Base-by-base conservation (phyloP, 257 asterid genomes). In the Hygrophila difformis region DNA sequence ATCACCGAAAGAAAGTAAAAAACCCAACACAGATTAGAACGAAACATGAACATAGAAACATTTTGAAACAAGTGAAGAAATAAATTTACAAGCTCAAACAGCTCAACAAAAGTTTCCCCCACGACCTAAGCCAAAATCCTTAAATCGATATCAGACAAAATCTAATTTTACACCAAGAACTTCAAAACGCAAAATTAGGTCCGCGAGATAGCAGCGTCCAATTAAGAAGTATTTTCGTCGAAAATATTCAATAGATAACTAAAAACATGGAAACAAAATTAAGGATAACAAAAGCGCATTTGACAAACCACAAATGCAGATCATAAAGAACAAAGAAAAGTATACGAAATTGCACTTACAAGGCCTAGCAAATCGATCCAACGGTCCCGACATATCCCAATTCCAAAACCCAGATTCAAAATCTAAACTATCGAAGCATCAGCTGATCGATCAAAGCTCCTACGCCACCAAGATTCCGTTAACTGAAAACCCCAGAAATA, bases 301-400 rank as follows among this genome's bases (percentile, higher is more conserved):
- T 20, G 17, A 19, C 5, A 20, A 53, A 56, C 28, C 51, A 18
- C 3, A 37, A 62, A 65, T 73, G 59, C 61, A 55, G 64, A 35
- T 49, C 19, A 50, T 44, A 43, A 57, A 18, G 24, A 50, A 3
- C 18, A 18, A 2, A 18, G 19, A 51, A n/a, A 39, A 43, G 10
- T 15, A 43, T 26, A 58, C 18, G 35, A 6, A 40, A 35, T 33
- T 39, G 1, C 47, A 67, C 97, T 83, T 49, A 83, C 94, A 84
- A 55, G 93, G 93, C 72, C 83, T 75, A 24, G 94, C 91, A 59
- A 87, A 76, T 35, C 91, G 84, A 67, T 87, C 97, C 72, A 87
- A 64, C 22, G 94, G 97, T 57, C 97, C 97, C 18, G 97, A 84
- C 95, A 83, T 84, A 48, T 55, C 59, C 58, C 53, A 35, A 52